These are phyloP conservation scores for Phialemonium atrogriseum DNA, from an alignment of 2,329 filamentous ascomycete genomes.

Conservation along the genomic window DNA sequence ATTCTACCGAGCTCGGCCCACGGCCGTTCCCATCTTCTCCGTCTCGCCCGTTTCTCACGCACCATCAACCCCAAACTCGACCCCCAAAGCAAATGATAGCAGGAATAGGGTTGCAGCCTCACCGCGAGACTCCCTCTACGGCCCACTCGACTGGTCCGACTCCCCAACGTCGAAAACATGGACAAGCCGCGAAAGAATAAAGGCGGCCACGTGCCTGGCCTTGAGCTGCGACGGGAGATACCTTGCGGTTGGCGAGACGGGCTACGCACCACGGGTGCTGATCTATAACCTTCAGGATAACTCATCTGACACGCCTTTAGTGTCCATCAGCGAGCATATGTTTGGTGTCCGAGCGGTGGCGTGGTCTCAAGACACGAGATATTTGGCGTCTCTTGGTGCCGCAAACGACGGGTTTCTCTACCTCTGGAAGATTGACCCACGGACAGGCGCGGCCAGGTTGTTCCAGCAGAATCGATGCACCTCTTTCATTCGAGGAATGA, in stretches of 20 bases:
- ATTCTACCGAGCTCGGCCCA: conserved; percentile 83
- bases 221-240: conserved; percentile 82
- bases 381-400: conserved; percentile 79
- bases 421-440: conserved; percentile 80
- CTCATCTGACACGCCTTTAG: conserved; percentile 72
- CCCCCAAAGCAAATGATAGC: conserved; percentile 56
- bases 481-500: conserved; percentile 74
- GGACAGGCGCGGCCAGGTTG: conserved; percentile 69
- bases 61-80: conserved; percentile 42
- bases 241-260: conserved; percentile 89
- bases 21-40: conserved; percentile 59
- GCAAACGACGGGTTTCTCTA: conserved; percentile 92
- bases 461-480: conserved; percentile 89
- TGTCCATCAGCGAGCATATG: conserved; percentile 80
- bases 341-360: conserved; percentile 83
- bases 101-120: conserved; percentile 44
- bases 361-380: conserved; percentile 81
- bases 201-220: conserved; percentile 84
- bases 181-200: conserved; percentile 87
- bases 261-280: conserved; percentile 83
- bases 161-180: conserved; percentile 61
- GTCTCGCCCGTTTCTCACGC: conserved; percentile 42
- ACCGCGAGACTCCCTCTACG: conserved; percentile 39
- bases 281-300: conserved; percentile 80
- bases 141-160: conserved; percentile 49